Base-by-base conservation (phyloP, 108 stramenopile species). In the Conticribra weissflogii region DNA sequence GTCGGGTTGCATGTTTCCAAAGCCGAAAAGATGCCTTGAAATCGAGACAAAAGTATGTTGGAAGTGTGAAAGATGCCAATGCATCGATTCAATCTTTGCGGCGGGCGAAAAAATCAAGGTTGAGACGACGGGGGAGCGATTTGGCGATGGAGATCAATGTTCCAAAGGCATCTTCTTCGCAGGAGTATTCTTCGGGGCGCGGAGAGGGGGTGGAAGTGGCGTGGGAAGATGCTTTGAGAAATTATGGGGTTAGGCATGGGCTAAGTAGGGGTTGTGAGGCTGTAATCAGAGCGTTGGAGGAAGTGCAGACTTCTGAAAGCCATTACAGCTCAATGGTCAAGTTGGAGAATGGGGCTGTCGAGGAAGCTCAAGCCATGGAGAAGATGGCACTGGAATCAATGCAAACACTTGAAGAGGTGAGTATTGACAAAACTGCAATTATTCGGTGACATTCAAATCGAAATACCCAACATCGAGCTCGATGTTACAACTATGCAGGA, bases 311-410 rank as follows among this genome's bases (percentile, higher is more conserved):
- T 17, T 63, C 68, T 1, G 69, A 83, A 41, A 47, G 2, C 18
- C 34, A 75, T 59, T 91, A 91, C 58, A 30, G 52, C 7, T 53
- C 46, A 9, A 51, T 61, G 44, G 86, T 87, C 3, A 36, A 63
- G 31, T 32, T 70, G 32, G 90, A 88, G 32, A 88, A 91, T 61
- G 47, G 47, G 8, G 71, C 72, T 16, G 86, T 87, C 1, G 22
- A 44, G 21, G 55, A 68, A 16, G 74, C 75, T 0, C 75, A 80
- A 66, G 65, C 71, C 30, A 66, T 83, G 21, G 91, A 92, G 67
- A 50, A 16, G 3, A 59, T 67, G 22, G 86, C 81, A 44, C 62
- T 92, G 18, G 81, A 86, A 47, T 56, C 63, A 23, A 51, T 84
- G 46, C 91, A 89, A 54, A 51, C 61, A 8, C 51, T 77, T 55